Conservation (phyloP, 257 asterid genomes). For the Oldenlandia corymbosa region DNA sequence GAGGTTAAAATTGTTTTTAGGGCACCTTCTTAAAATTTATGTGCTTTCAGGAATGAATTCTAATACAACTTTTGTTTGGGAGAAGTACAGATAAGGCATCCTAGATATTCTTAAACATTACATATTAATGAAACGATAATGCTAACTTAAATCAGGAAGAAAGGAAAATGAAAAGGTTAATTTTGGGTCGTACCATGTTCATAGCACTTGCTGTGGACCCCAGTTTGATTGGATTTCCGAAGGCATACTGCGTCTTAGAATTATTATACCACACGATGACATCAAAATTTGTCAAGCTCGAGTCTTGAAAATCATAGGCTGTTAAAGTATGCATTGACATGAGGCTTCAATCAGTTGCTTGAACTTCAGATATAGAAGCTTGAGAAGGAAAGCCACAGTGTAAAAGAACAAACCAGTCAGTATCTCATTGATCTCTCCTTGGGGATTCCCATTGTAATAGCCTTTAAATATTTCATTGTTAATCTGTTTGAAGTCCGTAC, state of each 20-base stretch:
- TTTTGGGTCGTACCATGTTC: conserved; percentile 30
- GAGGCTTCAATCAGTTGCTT: neutral
- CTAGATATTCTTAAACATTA: neutral
- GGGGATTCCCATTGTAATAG: conserved; percentile 23
- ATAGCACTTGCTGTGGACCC: conserved; percentile 25
- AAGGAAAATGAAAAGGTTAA: conserved; percentile 4
- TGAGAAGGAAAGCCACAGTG: no score
- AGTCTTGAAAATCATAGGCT: conserved; percentile 37
- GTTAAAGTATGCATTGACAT: neutral
- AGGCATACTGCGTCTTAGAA: neutral
- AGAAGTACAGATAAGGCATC: neutral
- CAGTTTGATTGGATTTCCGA: neutral
- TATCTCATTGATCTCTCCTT: conserved; percentile 27
- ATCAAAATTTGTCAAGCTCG: conserved; percentile 24
- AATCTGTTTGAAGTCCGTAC: conserved; percentile 23
- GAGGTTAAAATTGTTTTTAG: no score
- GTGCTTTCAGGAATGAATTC: no score
- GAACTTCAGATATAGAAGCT: no score
- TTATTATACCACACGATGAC: conserved; percentile 31
- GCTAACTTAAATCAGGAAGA: neutral
- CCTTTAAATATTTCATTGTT: conserved; percentile 34
- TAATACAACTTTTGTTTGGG: no score
- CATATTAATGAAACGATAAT: neutral
- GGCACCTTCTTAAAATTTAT: no score
- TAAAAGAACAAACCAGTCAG: conserved; percentile 35